Conservation (phyloP, 306 rosid species). For the Begonia loranthoides region DNA sequence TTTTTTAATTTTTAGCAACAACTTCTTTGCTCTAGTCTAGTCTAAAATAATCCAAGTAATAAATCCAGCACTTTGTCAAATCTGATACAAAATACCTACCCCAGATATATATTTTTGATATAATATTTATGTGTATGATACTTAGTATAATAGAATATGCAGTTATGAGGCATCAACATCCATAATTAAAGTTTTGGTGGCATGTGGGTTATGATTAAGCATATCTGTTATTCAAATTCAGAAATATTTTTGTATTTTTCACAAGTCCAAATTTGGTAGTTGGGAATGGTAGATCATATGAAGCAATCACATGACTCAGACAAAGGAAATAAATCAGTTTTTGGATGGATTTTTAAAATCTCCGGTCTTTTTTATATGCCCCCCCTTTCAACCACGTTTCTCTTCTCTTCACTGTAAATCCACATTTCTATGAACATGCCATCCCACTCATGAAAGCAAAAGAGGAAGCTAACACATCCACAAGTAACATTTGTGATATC, state of each 20-base stretch:
- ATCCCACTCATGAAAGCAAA: background rate
- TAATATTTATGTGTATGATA: background rate
- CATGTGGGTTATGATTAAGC: conserved; percentile 63
- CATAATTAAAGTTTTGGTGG: conserved; percentile 69
- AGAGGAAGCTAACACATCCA: background rate
- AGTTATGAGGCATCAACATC: conserved; percentile 7
- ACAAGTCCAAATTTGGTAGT: conserved; percentile 30
- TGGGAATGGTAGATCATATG: conserved; percentile 71
- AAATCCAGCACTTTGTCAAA: background rate
- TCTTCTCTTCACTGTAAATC: too few species aligned
- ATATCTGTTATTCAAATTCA: conserved; percentile 41
- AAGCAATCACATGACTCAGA: conserved; percentile 52
- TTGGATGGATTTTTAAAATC: background rate
- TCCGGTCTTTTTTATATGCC: conserved; percentile 24
- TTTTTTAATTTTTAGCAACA: too few species aligned
- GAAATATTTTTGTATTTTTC: conserved; percentile 1
- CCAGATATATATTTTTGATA: conserved; percentile 6
- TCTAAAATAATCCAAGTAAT: too few species aligned
- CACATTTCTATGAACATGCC: background rate
- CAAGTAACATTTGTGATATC: background rate
- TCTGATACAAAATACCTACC: background rate
- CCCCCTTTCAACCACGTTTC: conserved; percentile 3
- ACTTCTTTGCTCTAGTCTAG: too few species aligned
- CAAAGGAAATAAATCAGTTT: conserved; percentile 16
- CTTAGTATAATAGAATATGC: conserved; percentile 1